phyloP scores from a whole-genome alignment of 225 moss, liverwort and hornwort species.

The Lunularia cruciata region DNA sequence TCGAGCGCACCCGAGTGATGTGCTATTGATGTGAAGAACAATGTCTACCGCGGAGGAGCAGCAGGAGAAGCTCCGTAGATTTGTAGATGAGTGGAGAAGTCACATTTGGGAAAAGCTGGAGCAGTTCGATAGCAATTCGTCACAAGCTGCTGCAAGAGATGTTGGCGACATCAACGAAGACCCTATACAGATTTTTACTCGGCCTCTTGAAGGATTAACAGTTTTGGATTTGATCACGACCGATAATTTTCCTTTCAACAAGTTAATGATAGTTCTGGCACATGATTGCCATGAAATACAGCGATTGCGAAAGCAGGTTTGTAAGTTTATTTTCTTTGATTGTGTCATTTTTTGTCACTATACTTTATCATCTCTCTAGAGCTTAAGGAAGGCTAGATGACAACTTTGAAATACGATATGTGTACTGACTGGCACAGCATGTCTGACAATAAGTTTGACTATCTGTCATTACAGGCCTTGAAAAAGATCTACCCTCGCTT shows the following conservation, averaged over 20 bases:
- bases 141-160: conserved; percentile 59
- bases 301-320: conserved; percentile 52
- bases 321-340: not conserved
- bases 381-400: too few species aligned
- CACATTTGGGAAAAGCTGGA: conserved; percentile 69
- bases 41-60: conserved; percentile 54
- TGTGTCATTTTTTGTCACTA: too few species aligned
- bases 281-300: conserved; percentile 75
- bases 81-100: conserved; percentile 97
- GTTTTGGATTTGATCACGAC: conserved; percentile 57
- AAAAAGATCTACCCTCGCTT: conserved; percentile 67
- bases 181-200: conserved; percentile 60
- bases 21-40: not conserved
- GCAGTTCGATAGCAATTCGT: conserved; percentile 38
- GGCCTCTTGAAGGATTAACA: conserved; percentile 49
- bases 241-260: conserved; percentile 56
- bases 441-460: not conserved
- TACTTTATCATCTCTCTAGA: too few species aligned
- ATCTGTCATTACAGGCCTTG: conserved; percentile 37
- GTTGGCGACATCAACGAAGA: conserved; percentile 65
- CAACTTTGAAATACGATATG: too few species aligned
- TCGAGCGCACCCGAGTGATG: too few species aligned
- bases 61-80: conserved; percentile 93
- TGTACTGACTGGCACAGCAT: too few species aligned
- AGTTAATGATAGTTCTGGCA: conserved; percentile 73